Conservation (phyloP, 164 flowering plant genomes). For the Buxus sempervirens region DNA sequence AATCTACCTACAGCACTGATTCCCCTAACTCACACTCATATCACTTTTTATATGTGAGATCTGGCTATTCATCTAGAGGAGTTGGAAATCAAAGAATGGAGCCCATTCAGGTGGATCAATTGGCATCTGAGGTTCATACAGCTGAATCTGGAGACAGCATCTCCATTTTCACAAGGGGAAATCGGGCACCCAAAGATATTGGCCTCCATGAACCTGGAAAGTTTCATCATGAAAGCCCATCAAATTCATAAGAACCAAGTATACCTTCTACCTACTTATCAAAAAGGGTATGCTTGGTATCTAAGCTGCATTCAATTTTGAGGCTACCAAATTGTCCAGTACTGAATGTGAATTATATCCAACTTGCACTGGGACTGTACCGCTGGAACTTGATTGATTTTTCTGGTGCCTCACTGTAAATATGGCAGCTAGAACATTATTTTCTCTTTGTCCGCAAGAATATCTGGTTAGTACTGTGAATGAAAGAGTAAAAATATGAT, state of each 20-base stretch:
- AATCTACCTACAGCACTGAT: conserved; percentile 36
- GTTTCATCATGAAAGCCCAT: conserved; percentile 57
- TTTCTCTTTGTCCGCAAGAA: not conserved
- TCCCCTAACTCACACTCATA: conserved; percentile 33
- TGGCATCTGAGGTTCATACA: conserved; percentile 27
- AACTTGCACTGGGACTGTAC: not conserved
- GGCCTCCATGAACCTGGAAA: conserved; percentile 13
- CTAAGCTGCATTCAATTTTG: conserved; percentile 11
- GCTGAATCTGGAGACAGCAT: conserved; percentile 33
- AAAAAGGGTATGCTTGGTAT: too few species aligned
- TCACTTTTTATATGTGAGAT: conserved; percentile 34
- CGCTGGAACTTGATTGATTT: not conserved
- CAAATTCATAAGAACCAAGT: conserved; percentile 22
- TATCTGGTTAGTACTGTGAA: conserved; percentile 25
- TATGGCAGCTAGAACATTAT: conserved; percentile 17
- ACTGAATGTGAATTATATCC: conserved; percentile 4
- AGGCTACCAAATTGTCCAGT: not conserved
- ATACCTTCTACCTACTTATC: too few species aligned
- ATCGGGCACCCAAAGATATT: conserved; percentile 23
- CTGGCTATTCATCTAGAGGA: conserved; percentile 32
- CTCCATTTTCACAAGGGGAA: conserved; percentile 23
- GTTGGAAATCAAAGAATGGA: conserved; percentile 34
- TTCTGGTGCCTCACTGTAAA: conserved; percentile 26
- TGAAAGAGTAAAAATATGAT: conserved; percentile 19
- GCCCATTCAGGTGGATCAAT: conserved; percentile 43